phyloP scores from a whole-genome alignment of 352 stramenopile genomes.

The Globisporangium mamillatum region DNA sequence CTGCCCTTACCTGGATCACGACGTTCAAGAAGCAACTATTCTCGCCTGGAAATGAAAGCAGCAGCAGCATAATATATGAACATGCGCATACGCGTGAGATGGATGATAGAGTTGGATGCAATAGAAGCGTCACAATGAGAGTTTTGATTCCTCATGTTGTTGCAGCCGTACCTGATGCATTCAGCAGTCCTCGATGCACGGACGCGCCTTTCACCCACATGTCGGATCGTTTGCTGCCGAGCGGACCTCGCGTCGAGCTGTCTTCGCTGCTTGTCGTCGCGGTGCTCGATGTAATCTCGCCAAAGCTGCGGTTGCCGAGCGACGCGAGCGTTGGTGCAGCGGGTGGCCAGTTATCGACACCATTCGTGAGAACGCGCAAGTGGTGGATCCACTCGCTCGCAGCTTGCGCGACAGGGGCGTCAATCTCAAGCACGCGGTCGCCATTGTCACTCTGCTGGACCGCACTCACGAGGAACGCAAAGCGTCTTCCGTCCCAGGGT shows the following conservation, averaged over 20 bases:
- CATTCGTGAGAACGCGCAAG: conserved; percentile 50
- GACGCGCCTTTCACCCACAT: conserved; percentile 82
- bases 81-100: not conserved
- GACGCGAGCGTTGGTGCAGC: conserved; percentile 22
- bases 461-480: conserved; percentile 73
- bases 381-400: conserved; percentile 75
- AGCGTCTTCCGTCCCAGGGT: conserved; percentile 66
- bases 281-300: conserved; percentile 6
- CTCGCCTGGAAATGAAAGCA: conserved; percentile 44
- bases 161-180: conserved; percentile 34
- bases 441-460: conserved; percentile 62
- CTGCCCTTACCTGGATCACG: conserved; percentile 52
- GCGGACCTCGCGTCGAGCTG: conserved; percentile 19
- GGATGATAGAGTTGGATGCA: conserved; percentile 5
- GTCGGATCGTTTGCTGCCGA: conserved; percentile 58
- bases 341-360: conserved; percentile 31
- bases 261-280: conserved; percentile 22
- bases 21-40: conserved; percentile 92
- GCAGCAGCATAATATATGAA: not conserved
- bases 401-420: conserved; percentile 51
- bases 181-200: conserved; percentile 76
- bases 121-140: not conserved
- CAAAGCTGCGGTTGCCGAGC: conserved; percentile 15
- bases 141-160: not conserved
- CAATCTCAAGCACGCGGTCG: conserved; percentile 80